Base-by-base conservation (phyloP, 768 basidiomycete species). In the Tulasnella sp. region DNA sequence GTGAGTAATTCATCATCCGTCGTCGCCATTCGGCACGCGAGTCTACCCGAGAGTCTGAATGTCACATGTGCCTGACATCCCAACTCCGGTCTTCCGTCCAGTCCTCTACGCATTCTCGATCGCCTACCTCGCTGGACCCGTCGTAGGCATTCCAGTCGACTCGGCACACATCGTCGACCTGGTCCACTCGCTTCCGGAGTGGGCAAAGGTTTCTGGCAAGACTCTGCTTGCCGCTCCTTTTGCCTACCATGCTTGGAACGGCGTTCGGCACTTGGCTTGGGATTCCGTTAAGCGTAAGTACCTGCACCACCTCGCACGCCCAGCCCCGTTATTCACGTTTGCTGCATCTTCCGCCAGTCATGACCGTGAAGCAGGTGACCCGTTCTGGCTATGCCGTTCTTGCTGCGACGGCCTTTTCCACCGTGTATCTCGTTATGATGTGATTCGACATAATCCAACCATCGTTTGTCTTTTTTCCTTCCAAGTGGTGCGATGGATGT, bases 221-320 rank as follows among this genome's bases (percentile, higher is more conserved):
- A 85, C 89, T 37, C 82, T 94, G 79, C 88, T 98, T 69, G 95
- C 95, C 16, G 87, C 89, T 4, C 94, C 96, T 0, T 97, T 98
- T 84, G 89, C 93, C 20, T 98, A 92, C 89, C 97, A 99, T 86
- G 89, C 90, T 10, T 87, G 90, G 84, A 98, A 98, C 84, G 97
- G 97, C 4, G 79, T 98, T 79, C 89, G 97, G 57, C 97, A 99
- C 87, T 85, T 99, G 82, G 84, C 85, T 44, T 99, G 97, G 97
- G 97, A 98, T 85, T 84, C 89, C 83, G 91, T 91, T 78, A 92
- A 91, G 87, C 91, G 97, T 98, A 82, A 81, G 96, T 90, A 39
- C 11, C n/a, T 57, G 6, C 29, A 26, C 29, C 32, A 13, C 26
- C 61, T 51, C 40, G 76, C n/a, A 37, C 79, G 74, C 35, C 70